Percentiles rank a stretch among this genome's conserved stretches.
Conservation (phyloP, 1,284 basidiomycete species). For the Cryptococcus sp. region DNA sequence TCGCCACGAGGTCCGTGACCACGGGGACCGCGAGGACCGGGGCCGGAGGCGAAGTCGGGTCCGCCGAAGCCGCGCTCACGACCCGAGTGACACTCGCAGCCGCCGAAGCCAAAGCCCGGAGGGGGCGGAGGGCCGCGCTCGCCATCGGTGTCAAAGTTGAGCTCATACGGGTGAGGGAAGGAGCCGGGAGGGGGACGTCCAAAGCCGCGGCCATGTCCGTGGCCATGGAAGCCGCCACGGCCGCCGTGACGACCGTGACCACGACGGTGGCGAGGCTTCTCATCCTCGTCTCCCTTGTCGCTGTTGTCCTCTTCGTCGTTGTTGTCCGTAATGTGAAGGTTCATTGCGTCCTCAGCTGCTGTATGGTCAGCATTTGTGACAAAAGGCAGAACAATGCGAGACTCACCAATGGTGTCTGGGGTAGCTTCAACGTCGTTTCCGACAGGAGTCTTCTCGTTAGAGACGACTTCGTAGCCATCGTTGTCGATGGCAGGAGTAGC, state of each 20-base stretch:
- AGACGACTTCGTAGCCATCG: not conserved
- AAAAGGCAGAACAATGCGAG: not conserved
- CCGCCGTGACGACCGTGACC: not conserved
- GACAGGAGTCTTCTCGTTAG: not conserved
- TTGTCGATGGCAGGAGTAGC: not conserved
- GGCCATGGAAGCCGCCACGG: no score
- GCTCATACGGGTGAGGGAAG: no score
- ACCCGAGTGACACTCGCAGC: not conserved
- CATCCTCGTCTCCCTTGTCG: not conserved
- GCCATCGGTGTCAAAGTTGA: no score
- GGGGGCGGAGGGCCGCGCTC: conserved; percentile 2
- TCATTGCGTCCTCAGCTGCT: not conserved
- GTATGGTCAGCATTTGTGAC: not conserved
- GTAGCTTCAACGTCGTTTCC: not conserved
- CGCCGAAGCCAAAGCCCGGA: not conserved
- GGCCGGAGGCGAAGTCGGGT: not conserved
- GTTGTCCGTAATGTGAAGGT: not conserved
- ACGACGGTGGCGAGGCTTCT: not conserved
- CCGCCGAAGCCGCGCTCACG: not conserved
- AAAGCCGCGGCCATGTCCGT: no score
- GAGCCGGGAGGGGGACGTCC: no score
- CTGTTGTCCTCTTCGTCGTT: not conserved
- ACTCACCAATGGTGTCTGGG: not conserved
- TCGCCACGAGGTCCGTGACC: not conserved
- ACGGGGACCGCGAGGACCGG: not conserved